Evolutionary conservation across 164 flowering plant species (phyloP), one percentile per base, ranked within the genome.

Genomic region (Umbellularia californica): DNA sequence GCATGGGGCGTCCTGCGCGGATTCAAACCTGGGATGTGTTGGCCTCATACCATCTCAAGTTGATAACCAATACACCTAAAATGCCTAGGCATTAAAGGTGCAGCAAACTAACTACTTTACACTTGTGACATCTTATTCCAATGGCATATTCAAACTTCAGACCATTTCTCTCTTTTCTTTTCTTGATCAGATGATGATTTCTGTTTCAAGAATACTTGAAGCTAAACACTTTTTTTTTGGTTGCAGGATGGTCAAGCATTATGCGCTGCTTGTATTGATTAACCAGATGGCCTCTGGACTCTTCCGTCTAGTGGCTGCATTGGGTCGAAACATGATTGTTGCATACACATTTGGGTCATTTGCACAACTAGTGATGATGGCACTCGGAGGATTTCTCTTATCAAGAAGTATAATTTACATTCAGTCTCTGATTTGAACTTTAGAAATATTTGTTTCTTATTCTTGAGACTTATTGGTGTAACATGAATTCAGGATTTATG

Each of bases 261-360:
- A 76, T 74, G 73, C 85, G 66, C 51, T 88, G 5, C 87, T 88
- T 7, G 15, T 85, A 41, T 73, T 82, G 55, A 68, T 79, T 2
- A 74, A 78, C 65, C 88, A 84, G 75, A 80, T 82, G 85, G 85
- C 92, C 23, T 80, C 85, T 65, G 83, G 51, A 27, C 70, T 88
- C 58, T 88, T 87, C 69, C 81, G 88, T 58, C 62, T 81, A 5
- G 76, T 82, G 30, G 88, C 76, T 12, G 81, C 81, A 20, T 1
- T 79, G 3, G 88, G 92, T 6, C 81, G 92, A 72, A 77, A 79
- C 77, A 83, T 85, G 88, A 80, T 85, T 19, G 64, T 88, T 52
- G 86, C 90, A 28, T 80, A 78, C 80, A 80, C 88, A 75, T 84
- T 83, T 68, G 89, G 88, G 5, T 63, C 82, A 22, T 83, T 81